These are phyloP conservation scores for Auricularia sp. DNA, from an alignment of 768 basidiomycete species.

Conservation along the genomic window DNA sequence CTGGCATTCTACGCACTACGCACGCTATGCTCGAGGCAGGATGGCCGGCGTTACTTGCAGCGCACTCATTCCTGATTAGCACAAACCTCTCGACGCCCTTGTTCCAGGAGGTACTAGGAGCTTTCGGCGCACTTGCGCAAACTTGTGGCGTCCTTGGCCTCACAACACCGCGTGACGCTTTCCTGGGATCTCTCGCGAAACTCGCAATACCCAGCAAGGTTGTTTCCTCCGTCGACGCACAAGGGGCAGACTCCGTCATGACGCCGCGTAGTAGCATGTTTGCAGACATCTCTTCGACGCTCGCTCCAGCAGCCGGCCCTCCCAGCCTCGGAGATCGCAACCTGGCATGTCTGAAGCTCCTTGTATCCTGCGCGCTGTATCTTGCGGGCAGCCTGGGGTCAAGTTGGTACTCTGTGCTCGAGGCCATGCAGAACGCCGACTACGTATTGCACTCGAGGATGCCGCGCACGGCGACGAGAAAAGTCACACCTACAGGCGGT, in stretches of 20 bases:
- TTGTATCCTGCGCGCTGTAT: conserved; percentile 67
- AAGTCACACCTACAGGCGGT: conserved; percentile 4
- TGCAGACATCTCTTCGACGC: conserved; percentile 48
- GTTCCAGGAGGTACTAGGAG: conserved; percentile 76
- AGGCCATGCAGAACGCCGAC: conserved; percentile 89
- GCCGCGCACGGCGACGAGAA: conserved; percentile 19
- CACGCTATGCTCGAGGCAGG: conserved; percentile 74
- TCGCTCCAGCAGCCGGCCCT: conserved; percentile 50
- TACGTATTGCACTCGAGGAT: conserved; percentile 67
- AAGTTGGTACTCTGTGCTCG: conserved; percentile 87
- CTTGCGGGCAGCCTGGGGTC: conserved; percentile 79
- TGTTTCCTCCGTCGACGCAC: conserved; percentile 69
- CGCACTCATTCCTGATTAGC: conserved; percentile 78
- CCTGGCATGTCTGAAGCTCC: conserved; percentile 77
- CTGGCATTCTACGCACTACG: conserved; percentile 38
- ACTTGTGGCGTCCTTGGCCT: conserved; percentile 85
- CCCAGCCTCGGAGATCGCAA: conserved; percentile 85
- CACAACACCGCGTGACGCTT: conserved; percentile 82
- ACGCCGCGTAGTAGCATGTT: conserved; percentile 52
- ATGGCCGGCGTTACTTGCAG: conserved; percentile 90
- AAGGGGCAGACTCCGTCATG: conserved; percentile 28
- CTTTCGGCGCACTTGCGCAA: conserved; percentile 76
- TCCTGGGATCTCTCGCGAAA: conserved; percentile 83
- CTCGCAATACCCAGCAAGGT: conserved; percentile 86
- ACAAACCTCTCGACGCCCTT: conserved; percentile 89